A percentile compares a stretch with the other conserved stretches of the same genome.
These are phyloP conservation scores for Gaertneriomyces semiglobifer DNA, from an alignment of 192 early-diverging fungal genomes.

Conservation along the genomic window DNA sequence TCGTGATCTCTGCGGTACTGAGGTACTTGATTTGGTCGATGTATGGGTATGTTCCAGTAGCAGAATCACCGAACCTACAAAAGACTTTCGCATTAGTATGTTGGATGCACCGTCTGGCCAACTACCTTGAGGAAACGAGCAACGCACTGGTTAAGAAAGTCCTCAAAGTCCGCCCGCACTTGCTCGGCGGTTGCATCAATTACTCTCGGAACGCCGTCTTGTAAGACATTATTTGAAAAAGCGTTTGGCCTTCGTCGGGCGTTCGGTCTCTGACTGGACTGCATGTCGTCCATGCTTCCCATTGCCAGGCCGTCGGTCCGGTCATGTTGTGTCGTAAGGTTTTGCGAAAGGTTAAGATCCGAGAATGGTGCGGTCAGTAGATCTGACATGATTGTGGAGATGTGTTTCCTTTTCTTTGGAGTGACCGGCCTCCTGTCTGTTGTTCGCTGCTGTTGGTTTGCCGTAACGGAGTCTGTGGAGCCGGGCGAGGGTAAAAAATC, in stretches of 20 bases:
- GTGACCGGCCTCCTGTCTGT: too few relatives aligned
- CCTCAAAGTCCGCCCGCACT: conserved; percentile 66
- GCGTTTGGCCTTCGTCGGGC: conserved; percentile 24
- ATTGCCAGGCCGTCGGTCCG: too few relatives aligned
- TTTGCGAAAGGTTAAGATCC: too few relatives aligned
- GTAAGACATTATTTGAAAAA: conserved; percentile 25
- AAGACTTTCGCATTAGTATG: not conserved
- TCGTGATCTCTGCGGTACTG: conserved; percentile 54
- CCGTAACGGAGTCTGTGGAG: too few relatives aligned
- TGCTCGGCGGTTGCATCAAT: conserved; percentile 69
- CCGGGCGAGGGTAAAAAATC: too few relatives aligned
- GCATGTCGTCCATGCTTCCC: too few relatives aligned
- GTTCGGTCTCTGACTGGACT: not conserved
- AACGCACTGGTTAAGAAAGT: conserved; percentile 62
- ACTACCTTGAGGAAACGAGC: not conserved
- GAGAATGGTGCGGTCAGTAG: too few relatives aligned
- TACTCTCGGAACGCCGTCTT: conserved; percentile 49
- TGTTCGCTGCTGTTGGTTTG: too few relatives aligned
- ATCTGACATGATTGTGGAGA: too few relatives aligned
- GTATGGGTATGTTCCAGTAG: conserved; percentile 48
- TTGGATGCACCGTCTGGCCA: not conserved
- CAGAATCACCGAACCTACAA: conserved; percentile 23
- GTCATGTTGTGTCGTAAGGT: too few relatives aligned
- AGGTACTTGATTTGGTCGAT: conserved; percentile 64
- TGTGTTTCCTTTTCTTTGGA: too few relatives aligned